Percentiles rank a stretch among this genome's conserved stretches.
These are phyloP conservation scores for Geranium brycei DNA, from an alignment of 345 rosid genomes.

Conservation along the genomic window DNA sequence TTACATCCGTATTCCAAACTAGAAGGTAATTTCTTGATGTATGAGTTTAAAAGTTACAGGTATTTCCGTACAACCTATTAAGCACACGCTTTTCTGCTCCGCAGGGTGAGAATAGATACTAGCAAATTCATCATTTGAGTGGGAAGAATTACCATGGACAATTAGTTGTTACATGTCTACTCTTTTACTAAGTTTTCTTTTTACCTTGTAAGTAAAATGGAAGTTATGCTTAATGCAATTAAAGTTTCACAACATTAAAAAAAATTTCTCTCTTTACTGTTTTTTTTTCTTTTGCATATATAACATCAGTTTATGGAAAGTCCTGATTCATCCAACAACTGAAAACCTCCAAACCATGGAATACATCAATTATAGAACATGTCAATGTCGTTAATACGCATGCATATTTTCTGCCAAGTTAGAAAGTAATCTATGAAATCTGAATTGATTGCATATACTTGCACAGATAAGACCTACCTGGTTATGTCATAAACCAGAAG, in stretches of 20 bases:
- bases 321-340: not conserved
- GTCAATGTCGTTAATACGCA: not conserved
- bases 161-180: not conserved
- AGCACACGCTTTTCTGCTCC: not conserved
- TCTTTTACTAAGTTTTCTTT: not conserved
- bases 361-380: no score
- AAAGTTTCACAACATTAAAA: no score
- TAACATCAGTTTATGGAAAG: no score
- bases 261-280: no score
- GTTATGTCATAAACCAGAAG: conserved; percentile 97
- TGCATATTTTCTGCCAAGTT: not conserved
- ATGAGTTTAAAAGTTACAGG: no score
- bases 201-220: no score
- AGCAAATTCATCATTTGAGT: not conserved
- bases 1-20: not conserved
- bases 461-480: conserved; percentile 26
- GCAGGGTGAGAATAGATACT: not conserved
- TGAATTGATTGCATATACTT: not conserved
- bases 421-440: not conserved
- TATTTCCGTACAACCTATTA: not conserved
- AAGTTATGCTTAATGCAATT: no score
- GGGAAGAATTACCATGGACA: not conserved
- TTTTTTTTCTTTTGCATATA: no score
- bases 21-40: no score
- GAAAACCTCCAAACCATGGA: not conserved